A percentile compares a stretch with the other conserved stretches of the same genome.
Conservation (phyloP, 352 stramenopile species). For the Thraustochytrium striatum region DNA sequence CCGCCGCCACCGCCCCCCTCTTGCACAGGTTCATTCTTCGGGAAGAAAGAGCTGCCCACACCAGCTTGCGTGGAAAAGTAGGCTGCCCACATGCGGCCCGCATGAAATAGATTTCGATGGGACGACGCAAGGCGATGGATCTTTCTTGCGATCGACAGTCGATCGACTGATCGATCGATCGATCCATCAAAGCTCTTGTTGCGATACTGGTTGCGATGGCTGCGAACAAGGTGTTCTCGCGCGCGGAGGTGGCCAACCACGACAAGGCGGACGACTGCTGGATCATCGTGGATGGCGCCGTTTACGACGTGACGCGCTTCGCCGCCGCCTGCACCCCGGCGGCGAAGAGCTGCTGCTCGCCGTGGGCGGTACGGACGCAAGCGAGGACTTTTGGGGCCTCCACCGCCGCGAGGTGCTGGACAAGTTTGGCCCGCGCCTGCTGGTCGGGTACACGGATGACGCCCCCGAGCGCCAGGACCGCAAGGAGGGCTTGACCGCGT, state of each 20-base stretch:
- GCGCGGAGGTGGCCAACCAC: constrained; percentile 82
- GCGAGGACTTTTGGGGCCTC: constrained; percentile 44
- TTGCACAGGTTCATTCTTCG: no score
- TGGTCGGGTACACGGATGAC: constrained; percentile 26
- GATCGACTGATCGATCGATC: no score
- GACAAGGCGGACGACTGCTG: constrained; percentile 80
- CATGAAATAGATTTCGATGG: no score
- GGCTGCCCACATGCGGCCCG: no score
- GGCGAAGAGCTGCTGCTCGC: constrained; percentile 24
- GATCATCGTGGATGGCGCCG: constrained; percentile 82
- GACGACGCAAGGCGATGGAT: no score
- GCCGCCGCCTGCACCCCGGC: constrained; percentile 33
- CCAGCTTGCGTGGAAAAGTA: no score
- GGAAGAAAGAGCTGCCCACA: no score
- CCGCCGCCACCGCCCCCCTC: no score
- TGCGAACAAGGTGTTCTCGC: constrained; percentile 71
- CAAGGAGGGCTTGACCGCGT: not conserved
- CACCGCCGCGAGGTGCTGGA: constrained; percentile 37
- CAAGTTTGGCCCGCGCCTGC: constrained; percentile 36
- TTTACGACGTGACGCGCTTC: constrained; percentile 82
- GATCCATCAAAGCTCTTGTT: no score
- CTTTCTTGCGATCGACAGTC: no score
- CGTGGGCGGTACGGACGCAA: constrained; percentile 17
- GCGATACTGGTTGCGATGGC: no score
- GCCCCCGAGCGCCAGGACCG: not conserved